Conservation (phyloP, 768 basidiomycete species). For the Podaxis pistillaris region DNA sequence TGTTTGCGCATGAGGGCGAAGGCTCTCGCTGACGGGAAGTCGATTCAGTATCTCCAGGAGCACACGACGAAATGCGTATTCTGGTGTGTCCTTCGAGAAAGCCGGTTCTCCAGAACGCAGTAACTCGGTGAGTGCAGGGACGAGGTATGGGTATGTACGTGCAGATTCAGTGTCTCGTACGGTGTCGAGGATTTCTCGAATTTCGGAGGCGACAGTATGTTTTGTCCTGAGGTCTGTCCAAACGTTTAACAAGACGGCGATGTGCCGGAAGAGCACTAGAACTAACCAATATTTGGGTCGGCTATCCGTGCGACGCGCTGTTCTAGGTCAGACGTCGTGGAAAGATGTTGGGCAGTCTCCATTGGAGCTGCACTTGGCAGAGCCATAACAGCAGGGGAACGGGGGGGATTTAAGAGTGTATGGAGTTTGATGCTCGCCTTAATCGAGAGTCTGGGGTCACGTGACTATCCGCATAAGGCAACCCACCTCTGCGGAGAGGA, state of each 20-base stretch:
- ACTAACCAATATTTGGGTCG: constrained; percentile 69
- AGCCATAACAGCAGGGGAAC: constrained; percentile 14
- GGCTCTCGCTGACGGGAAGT: constrained; percentile 76
- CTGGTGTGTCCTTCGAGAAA: constrained; percentile 62
- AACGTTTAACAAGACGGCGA: constrained; percentile 1
- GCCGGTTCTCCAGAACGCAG: constrained; percentile 67
- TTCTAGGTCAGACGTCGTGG: constrained; percentile 59
- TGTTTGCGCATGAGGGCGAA: constrained; percentile 61
- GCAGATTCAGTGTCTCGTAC: constrained; percentile 72
- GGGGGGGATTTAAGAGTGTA: constrained; percentile 4
- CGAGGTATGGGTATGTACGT: constrained; percentile 68
- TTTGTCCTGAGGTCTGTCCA: constrained; percentile 67
- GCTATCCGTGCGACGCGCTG: constrained; percentile 69
- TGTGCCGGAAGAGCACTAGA: background rate
- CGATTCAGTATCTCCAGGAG: constrained; percentile 90
- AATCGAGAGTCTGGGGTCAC: constrained; percentile 9
- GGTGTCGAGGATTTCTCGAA: constrained; percentile 80
- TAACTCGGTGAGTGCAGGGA: constrained; percentile 71
- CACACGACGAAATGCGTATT: constrained; percentile 83
- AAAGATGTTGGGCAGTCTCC: constrained; percentile 33
- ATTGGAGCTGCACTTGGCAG: constrained; percentile 35
- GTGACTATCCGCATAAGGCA: constrained; percentile 12
- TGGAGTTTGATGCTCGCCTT: constrained; percentile 8
- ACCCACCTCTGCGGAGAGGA: background rate
- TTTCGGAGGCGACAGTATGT: constrained; percentile 68